phyloP scores from a whole-genome alignment of 805 yeast genomes.

The Debaryomyces hansenii region DNA sequence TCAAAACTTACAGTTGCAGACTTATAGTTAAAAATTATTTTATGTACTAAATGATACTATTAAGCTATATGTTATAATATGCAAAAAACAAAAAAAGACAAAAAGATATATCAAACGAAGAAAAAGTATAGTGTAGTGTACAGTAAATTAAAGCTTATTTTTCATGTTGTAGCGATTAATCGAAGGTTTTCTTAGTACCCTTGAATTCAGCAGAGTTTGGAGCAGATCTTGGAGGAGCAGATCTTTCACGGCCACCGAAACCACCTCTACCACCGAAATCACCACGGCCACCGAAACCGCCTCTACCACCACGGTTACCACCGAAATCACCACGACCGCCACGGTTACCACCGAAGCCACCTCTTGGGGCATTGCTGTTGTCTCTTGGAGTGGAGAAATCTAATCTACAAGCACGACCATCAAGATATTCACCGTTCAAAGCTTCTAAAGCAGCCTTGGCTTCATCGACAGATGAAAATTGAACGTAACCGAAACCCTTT shows the following conservation, averaged over 20 bases:
- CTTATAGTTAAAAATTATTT: background rate
- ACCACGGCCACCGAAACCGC: slow-evolving; percentile 44
- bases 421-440: slow-evolving; percentile 84
- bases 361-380: slow-evolving; percentile 20
- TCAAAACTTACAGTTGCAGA: no score
- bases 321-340: slow-evolving; percentile 37
- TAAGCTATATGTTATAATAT: background rate
- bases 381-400: slow-evolving; percentile 94
- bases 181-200: slow-evolving; percentile 84
- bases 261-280: slow-evolving; percentile 44
- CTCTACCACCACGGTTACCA: slow-evolving; percentile 43
- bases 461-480: slow-evolving; percentile 81
- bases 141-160: background rate
- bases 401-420: slow-evolving; percentile 90
- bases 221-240: slow-evolving; percentile 63
- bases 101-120: background rate
- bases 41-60: background rate
- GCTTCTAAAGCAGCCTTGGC: slow-evolving; percentile 87
- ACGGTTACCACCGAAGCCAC: slow-evolving; percentile 25
- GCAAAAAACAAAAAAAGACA: background rate
- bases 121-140: background rate
- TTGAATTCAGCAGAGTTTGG: slow-evolving; percentile 69
- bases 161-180: slow-evolving; percentile 35
- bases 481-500: slow-evolving; percentile 98
- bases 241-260: slow-evolving; percentile 45